Conservation (phyloP, 345 rosid species). For the Ceriops tagal region DNA sequence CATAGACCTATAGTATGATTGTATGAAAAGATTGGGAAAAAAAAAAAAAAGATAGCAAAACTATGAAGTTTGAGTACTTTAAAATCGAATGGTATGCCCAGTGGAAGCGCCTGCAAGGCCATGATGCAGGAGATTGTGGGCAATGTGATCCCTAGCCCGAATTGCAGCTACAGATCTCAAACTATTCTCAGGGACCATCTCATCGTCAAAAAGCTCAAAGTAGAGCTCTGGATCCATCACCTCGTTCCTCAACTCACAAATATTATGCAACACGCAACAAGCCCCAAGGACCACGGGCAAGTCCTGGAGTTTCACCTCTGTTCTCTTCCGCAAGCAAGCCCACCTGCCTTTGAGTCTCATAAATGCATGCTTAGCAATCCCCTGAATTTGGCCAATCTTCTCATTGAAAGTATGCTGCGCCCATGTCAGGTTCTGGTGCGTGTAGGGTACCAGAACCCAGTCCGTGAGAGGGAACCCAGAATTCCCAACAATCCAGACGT, state of each 20-base stretch:
- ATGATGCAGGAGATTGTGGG: slow-evolving; percentile 71
- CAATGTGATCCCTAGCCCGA: slow-evolving; percentile 68
- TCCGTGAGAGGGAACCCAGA: slow-evolving; percentile 60
- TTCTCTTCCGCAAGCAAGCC: slow-evolving; percentile 74
- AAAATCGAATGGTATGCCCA: neutral
- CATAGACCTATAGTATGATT: neutral
- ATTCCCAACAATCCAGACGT: slow-evolving; percentile 68
- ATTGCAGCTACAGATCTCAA: slow-evolving; percentile 46
- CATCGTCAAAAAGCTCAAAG: slow-evolving; percentile 59
- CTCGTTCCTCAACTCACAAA: slow-evolving; percentile 60
- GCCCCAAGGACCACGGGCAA: slow-evolving; percentile 77
- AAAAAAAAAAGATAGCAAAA: neutral
- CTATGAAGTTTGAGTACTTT: no score
- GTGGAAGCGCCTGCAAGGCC: slow-evolving; percentile 57
- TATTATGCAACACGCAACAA: slow-evolving; percentile 73
- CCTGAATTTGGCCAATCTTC: slow-evolving; percentile 63
- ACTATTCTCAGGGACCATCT: slow-evolving; percentile 55
- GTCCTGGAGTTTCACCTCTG: slow-evolving; percentile 76
- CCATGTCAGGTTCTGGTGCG: slow-evolving; percentile 78
- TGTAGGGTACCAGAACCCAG: slow-evolving; percentile 78
- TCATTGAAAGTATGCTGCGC: slow-evolving; percentile 76
- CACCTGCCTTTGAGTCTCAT: slow-evolving; percentile 66
- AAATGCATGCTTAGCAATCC: slow-evolving; percentile 59
- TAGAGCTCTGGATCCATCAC: slow-evolving; percentile 43
- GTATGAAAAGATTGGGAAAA: no score